Evolutionary conservation across 441 rosid genomes (phyloP).

Genomic region (Isatis lusitanica): DNA sequence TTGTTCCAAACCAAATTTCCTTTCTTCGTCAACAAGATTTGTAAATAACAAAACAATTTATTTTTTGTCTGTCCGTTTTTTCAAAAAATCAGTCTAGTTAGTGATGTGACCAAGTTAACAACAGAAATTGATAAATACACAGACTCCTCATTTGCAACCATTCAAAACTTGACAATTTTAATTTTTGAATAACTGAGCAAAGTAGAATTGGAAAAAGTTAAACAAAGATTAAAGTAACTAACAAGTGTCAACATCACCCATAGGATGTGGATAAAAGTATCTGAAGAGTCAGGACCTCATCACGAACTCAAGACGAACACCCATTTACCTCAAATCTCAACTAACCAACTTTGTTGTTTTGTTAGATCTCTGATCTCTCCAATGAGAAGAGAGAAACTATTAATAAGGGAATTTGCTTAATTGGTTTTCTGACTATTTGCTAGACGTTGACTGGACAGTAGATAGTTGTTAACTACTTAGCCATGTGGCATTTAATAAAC

Average conservation of each 20-base stretch:
- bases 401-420: background rate
- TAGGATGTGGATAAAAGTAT: background rate
- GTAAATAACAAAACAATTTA: too few species aligned
- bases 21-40: too few species aligned
- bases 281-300: background rate
- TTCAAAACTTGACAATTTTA: background rate
- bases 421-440: background rate
- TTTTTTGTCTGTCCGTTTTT: too few species aligned
- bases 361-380: constrained; percentile 15
- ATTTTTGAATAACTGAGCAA: background rate
- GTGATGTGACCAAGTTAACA: too few species aligned
- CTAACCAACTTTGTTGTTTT: background rate
- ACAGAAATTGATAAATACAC: too few species aligned
- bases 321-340: constrained; percentile 6
- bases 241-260: background rate
- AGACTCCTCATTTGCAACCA: background rate
- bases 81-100: background rate
- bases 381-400: constrained; percentile 4
- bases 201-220: background rate
- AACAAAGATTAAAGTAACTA: background rate
- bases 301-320: constrained; percentile 13
- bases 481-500: constrained; percentile 28
- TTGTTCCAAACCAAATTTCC: too few species aligned
- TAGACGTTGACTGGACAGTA: constrained; percentile 23
- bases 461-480: constrained; percentile 18